Conservation (phyloP, 225 moss, liverwort and hornwort species). For the Pleurozium schreberi region DNA sequence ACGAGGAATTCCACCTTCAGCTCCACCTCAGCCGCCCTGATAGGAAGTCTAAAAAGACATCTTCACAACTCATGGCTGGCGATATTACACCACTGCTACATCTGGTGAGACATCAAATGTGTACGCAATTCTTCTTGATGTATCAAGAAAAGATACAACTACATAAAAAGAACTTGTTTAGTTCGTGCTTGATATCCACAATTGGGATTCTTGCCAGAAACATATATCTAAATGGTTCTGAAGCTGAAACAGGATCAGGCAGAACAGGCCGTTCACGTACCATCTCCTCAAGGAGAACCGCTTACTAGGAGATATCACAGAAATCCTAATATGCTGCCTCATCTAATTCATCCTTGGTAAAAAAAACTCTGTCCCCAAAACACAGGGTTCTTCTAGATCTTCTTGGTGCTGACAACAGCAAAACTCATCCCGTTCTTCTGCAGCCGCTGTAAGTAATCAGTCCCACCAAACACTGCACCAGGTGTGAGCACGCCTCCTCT, state of each 20-base stretch:
- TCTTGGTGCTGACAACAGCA: slow-evolving; percentile 53
- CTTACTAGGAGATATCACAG: not conserved
- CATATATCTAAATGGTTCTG: not conserved
- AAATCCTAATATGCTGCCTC: not conserved
- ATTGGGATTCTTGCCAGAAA: not conserved
- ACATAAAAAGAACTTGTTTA: not conserved
- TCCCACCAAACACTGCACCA: slow-evolving; percentile 57
- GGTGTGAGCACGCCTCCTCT: slow-evolving; percentile 83
- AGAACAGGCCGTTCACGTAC: not conserved
- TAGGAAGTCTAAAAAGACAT: not conserved
- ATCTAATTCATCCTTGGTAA: not conserved
- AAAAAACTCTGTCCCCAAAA: not conserved
- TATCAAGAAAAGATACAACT: not conserved
- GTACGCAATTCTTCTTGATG: not conserved
- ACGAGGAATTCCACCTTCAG: not conserved
- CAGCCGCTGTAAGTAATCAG: slow-evolving; percentile 57
- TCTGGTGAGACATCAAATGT: not conserved
- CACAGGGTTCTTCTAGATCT: slow-evolving; percentile 14
- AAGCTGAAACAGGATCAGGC: not conserved
- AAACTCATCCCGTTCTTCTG: slow-evolving; percentile 60
- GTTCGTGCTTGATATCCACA: not conserved
- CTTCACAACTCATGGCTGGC: not conserved
- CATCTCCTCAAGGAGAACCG: not conserved
- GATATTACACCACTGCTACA: not conserved
- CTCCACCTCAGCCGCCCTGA: not conserved